Evolutionary conservation across 176 grass and related monocot genomes (phyloP).

Genomic region (Chrysopogon serrulatus): DNA sequence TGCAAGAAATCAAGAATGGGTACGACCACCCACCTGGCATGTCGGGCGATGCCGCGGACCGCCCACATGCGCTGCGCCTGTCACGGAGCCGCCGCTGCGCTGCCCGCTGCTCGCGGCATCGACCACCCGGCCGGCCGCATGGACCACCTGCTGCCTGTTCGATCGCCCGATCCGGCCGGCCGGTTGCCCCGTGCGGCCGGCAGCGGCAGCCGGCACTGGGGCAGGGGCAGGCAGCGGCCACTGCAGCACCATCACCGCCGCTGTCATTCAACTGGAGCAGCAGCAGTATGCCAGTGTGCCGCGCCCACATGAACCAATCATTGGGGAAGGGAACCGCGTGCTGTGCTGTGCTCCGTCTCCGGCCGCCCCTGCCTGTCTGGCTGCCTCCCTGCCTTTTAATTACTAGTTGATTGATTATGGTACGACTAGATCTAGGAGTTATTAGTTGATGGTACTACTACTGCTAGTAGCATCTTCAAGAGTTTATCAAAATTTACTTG

Average conservation of each 20-base stretch:
- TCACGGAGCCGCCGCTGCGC: not conserved
- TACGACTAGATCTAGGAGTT: not conserved
- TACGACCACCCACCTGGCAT: constrained; percentile 17
- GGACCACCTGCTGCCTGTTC: not conserved
- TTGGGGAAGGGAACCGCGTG: constrained; percentile 9
- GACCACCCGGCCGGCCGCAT: no score
- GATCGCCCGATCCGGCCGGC: no score
- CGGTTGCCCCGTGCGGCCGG: not conserved
- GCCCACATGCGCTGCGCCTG: constrained; percentile 16
- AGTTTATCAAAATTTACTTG: no score
- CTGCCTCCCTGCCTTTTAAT: not conserved
- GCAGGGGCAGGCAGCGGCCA: not conserved
- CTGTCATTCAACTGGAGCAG: not conserved
- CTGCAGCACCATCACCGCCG: not conserved
- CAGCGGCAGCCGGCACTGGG: not conserved
- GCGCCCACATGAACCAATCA: constrained; percentile 17
- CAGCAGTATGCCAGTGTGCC: not conserved
- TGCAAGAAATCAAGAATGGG: not conserved
- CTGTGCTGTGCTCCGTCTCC: not conserved
- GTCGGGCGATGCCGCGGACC: not conserved
- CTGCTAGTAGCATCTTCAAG: not conserved
- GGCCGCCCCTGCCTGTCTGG: not conserved
- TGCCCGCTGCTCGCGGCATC: no score
- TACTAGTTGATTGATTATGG: no score
- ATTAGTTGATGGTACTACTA: not conserved